These are phyloP conservation scores for Tulasnella sp. DNA, from an alignment of 768 basidiomycete genomes.

Conservation along the genomic window DNA sequence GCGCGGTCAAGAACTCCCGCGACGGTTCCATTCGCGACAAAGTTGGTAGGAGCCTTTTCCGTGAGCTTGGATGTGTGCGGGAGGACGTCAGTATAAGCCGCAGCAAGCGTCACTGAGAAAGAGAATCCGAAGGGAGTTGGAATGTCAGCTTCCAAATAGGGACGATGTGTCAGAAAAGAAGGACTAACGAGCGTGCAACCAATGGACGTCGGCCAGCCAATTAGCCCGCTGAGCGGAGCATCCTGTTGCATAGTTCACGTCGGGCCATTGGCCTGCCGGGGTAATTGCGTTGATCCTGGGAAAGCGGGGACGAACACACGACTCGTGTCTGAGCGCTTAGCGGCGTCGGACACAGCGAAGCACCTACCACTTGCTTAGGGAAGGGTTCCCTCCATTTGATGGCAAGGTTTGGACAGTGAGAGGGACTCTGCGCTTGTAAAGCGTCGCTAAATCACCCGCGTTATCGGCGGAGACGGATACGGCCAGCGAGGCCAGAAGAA, in stretches of 20 bases:
- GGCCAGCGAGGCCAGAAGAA: not conserved
- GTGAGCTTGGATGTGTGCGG: not conserved
- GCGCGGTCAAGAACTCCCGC: not conserved
- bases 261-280: conserved; percentile 21
- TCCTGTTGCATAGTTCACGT: conserved; percentile 53
- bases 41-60: not conserved
- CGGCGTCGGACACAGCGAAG: too few species aligned
- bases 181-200: conserved; percentile 1
- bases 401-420: conserved; percentile 1
- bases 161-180: not conserved
- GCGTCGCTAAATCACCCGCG: not conserved
- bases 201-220: conserved; percentile 46
- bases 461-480: not conserved
- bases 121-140: not conserved
- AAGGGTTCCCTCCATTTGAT: not conserved
- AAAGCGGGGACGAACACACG: too few species aligned
- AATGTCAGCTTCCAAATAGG: not conserved
- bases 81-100: conserved; percentile 1
- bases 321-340: too few species aligned
- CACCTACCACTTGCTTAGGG: not conserved
- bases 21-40: conserved; percentile 2
- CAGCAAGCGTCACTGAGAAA: conserved; percentile 11
- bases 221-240: conserved; percentile 52
- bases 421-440: conserved; percentile 1
- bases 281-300: conserved; percentile 12